Conservation (phyloP, 2,329 filamentous ascomycete species). For the Fusarium sororula region DNA sequence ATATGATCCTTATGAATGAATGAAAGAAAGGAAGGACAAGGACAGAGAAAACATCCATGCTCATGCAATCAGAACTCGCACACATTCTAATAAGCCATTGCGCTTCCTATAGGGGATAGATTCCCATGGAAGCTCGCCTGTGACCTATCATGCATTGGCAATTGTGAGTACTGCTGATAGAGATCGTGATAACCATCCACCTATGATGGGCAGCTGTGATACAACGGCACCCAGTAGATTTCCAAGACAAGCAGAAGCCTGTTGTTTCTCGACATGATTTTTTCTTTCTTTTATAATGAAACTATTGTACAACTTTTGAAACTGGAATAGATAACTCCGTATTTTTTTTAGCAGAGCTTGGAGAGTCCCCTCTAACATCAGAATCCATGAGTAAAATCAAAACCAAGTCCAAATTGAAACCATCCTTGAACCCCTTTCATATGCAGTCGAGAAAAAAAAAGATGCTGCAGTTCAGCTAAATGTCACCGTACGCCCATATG, state of each 20-base stretch:
- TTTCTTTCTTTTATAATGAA: conserved; percentile 27
- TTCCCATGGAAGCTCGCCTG: background rate
- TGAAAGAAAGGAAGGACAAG: background rate
- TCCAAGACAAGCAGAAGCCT: background rate
- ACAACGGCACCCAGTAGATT: background rate
- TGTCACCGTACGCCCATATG: conserved; percentile 37
- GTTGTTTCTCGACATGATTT: conserved; percentile 31
- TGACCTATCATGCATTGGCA: conserved; percentile 17
- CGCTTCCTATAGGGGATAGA: background rate
- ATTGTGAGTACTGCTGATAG: background rate
- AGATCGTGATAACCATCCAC: background rate
- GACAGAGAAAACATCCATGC: background rate
- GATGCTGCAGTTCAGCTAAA: conserved; percentile 35
- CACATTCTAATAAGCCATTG: too few species aligned
- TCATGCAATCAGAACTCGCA: background rate
- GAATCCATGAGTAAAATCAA: conserved; percentile 27
- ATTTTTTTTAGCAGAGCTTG: conserved; percentile 20
- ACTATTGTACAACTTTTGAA: conserved; percentile 40
- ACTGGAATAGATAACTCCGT: conserved; percentile 11
- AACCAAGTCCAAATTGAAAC: conserved; percentile 28
- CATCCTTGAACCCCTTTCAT: conserved; percentile 41
- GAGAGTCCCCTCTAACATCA: conserved; percentile 39
- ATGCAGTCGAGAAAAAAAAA: conserved; percentile 38
- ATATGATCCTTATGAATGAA: background rate
- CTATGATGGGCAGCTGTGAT: background rate